Base-by-base conservation (phyloP, 2,329 filamentous ascomycete species). In the Cadophora luteo-olivacea region DNA sequence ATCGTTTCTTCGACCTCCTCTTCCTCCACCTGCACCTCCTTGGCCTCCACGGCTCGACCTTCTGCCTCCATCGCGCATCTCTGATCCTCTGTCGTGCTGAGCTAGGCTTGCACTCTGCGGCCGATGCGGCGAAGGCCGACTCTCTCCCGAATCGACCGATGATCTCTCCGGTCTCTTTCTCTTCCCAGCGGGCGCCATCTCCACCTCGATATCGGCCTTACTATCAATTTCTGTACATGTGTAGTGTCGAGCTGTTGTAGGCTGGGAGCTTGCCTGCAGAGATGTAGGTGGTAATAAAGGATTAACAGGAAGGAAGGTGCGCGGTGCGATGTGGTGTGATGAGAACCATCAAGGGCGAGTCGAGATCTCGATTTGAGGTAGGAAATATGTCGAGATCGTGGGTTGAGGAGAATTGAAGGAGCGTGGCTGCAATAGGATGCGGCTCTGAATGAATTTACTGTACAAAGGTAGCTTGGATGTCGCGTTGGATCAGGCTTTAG, bases 51-150 rank as follows among this genome's bases (percentile, higher is more conserved):
- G 82, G 57, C 81, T 81, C 67, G 81, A 80, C 71, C 84, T 76
- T 67, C 84, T 78, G 61, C 82, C 81, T 65, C 85, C 82, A 63
- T 83, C 80, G 69, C 81, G 82, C 72, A 80, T 79, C 49, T 80
- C 81, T 75, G 86, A 83, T 61, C 85, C 83, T 79, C 85, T 80
- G 65, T 90, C 88, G 77, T 89, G 86, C 70, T 89, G 87, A 54
- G 81, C 86, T 65, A 89, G 76, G 49, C 79, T 76, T 7, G 84
- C 84, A 73, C 89, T 85, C 64, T 82, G 84, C 58, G 89, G 88
- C 41, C 87, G 86, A 79, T 91, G 87, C 63, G 89, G 89, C 62
- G 88, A 85, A 24, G 88, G 87, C 69, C 89, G 83, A 66, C 80
- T 82, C 60, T 82, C 82, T 63, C 75, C 69, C 81, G 79, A 79